phyloP scores from a whole-genome alignment of 1,284 basidiomycete species.

The Apiotrichum gracile region DNA sequence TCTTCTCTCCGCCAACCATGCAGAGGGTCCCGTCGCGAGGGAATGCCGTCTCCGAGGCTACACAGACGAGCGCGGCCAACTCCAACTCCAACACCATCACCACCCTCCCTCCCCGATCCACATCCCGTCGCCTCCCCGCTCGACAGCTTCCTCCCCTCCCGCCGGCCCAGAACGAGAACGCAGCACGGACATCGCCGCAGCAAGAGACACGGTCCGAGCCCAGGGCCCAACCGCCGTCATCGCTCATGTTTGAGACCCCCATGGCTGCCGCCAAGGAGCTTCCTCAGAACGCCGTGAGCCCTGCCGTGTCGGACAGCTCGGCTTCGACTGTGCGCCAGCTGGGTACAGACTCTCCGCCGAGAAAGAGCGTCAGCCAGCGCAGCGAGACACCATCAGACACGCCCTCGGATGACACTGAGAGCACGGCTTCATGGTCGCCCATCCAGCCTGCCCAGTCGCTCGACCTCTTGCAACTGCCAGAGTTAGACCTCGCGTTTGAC shows the following conservation, averaged over 20 bases:
- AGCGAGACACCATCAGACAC: not conserved
- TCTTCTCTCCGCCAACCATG: not conserved
- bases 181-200: not conserved
- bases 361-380: not conserved
- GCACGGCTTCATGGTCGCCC: conserved; percentile 3
- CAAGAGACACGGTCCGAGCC: not conserved
- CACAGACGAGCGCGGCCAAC: not conserved
- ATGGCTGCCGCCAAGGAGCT: not conserved
- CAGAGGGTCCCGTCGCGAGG: not conserved
- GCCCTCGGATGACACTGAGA: not conserved
- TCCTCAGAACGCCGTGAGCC: conserved; percentile 11
- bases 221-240: not conserved
- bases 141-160: not conserved
- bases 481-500: conserved; percentile 43
- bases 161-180: conserved; percentile 2
- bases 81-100: not conserved
- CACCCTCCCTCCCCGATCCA: not conserved
- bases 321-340: conserved; percentile 11
- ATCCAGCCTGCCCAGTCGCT: conserved; percentile 26
- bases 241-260: conserved; percentile 1
- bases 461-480: conserved; percentile 39
- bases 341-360: not conserved
- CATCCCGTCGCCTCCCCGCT: not conserved
- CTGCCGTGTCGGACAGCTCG: conserved; percentile 12
- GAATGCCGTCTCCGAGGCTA: not conserved